Conservation (phyloP, 2,329 filamentous ascomycete genomes). For the Claviceps pusilla region DNA sequence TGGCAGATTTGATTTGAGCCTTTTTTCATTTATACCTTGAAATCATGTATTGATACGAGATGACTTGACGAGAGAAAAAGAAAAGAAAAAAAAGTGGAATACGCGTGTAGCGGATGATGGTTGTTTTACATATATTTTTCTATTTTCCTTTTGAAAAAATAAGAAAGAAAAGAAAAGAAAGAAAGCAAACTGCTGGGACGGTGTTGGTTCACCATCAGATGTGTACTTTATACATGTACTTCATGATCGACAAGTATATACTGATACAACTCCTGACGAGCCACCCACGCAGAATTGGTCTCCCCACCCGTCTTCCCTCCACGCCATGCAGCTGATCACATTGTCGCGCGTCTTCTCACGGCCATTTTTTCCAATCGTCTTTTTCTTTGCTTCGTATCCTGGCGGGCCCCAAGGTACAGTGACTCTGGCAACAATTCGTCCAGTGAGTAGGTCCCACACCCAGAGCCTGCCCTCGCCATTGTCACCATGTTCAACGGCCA, state of each 20-base stretch:
- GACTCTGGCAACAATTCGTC: slow-evolving; percentile 50
- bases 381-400: slow-evolving; percentile 34
- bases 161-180: too few species aligned
- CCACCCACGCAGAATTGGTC: slow-evolving; percentile 51
- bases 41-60: slow-evolving; percentile 1
- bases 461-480: slow-evolving; percentile 46
- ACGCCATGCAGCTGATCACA: slow-evolving; percentile 46
- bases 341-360: slow-evolving; percentile 45
- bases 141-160: background rate
- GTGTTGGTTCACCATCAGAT: background rate
- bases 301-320: slow-evolving; percentile 47
- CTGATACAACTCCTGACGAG: slow-evolving; percentile 50
- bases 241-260: slow-evolving; percentile 32
- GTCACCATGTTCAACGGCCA: slow-evolving; percentile 16
- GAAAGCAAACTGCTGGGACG: too few species aligned
- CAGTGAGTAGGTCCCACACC: slow-evolving; percentile 75
- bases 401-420: slow-evolving; percentile 40
- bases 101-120: background rate
- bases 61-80: slow-evolving; percentile 1
- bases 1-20: background rate
- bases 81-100: too few species aligned
- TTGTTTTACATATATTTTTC: background rate
- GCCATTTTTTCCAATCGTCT: slow-evolving; percentile 42
- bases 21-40: background rate
- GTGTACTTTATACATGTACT: slow-evolving; percentile 7